These are phyloP conservation scores for Durusdinium trenchii DNA, from an alignment of 73 alveolate species.

Conservation along the genomic window DNA sequence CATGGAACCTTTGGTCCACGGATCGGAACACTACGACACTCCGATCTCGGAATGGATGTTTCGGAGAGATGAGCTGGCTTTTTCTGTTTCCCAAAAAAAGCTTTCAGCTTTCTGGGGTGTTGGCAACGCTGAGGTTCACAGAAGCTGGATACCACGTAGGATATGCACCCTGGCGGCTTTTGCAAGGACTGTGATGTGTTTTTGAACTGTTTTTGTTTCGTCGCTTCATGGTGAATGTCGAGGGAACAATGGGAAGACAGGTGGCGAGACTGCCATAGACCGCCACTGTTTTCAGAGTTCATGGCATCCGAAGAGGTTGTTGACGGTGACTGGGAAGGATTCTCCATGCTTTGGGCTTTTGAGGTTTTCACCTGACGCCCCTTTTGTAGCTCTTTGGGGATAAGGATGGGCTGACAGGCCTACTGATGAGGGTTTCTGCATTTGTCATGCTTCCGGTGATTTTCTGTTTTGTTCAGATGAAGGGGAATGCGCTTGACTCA, in stretches of 20 bases:
- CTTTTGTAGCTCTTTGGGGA: too few species aligned
- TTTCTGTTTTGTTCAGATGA: too few species aligned
- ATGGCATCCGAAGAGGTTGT: not conserved
- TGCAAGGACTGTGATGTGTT: not conserved
- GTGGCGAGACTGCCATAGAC: too few species aligned
- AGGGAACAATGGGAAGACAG: too few species aligned
- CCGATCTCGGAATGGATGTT: not conserved
- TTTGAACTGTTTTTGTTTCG: not conserved
- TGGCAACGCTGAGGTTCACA: conserved; percentile 22
- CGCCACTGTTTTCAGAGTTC: too few species aligned
- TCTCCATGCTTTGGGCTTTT: not conserved
- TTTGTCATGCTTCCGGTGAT: too few species aligned
- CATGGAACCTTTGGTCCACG: not conserved
- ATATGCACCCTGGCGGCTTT: not conserved
- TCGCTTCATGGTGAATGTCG: not conserved
- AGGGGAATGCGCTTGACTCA: too few species aligned
- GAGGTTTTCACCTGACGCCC: too few species aligned
- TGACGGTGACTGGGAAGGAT: not conserved
- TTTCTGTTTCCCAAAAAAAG: not conserved
- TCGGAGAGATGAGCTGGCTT: not conserved
- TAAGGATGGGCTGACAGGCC: too few species aligned
- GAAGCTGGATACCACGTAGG: conserved; percentile 61
- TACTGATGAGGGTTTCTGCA: too few species aligned
- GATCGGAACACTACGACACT: not conserved
- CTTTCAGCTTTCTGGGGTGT: not conserved